Evolutionary conservation across 169 alveolate genomes (phyloP), one percentile per base, ranked within the genome.

Genomic region (Cryptosporidium meleagridis): DNA sequence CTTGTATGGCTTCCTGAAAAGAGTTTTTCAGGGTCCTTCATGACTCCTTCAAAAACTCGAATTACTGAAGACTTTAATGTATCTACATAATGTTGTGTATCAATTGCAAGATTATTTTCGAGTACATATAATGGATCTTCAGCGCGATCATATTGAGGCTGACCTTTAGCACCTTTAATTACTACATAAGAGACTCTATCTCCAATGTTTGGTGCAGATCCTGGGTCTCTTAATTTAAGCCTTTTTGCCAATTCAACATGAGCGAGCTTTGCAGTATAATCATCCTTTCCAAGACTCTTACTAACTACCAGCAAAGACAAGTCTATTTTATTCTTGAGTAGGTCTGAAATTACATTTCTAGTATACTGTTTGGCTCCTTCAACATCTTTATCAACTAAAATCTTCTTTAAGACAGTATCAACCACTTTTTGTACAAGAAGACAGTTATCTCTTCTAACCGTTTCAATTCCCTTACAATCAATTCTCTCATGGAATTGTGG

Each of bases 111-210:
- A 92, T 97, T 97, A 85, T 97, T 94, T 86, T 97, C 98, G 59
- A 98, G 93, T 8, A 98, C 99, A 92, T 96, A 98, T 39, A 98
- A 92, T 61, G 99, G 99, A 91, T 99, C 99, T 92, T 99, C 99
- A 33, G 99, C 98, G 75, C 98, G 94, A 93, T 99, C 99, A 92
- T 97, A 97, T 72, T 94, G 97, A 67, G 97, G 97, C 29, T 97
- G 96, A 35, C 98, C 98, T 91, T 97, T 97, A 35, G 97, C 94
- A 26, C 99, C 99, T 95, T 97, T 97, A 26, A 97, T 95, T 23
- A 97, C 97, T 14, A 97, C 97, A 92, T 96, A 98, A 53, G 98
- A 97, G 37, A 99, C 98, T 72, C 99, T 96, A 92, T 99, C 99
- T 16, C 99, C 99, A 4, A 98, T 97, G 53, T 95, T 95, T 8